Evolutionary conservation across 495 filamentous ascomycete species (phyloP), one percentile per base, ranked within the genome.

Genomic region (Hapsidospora chrysogenum): DNA sequence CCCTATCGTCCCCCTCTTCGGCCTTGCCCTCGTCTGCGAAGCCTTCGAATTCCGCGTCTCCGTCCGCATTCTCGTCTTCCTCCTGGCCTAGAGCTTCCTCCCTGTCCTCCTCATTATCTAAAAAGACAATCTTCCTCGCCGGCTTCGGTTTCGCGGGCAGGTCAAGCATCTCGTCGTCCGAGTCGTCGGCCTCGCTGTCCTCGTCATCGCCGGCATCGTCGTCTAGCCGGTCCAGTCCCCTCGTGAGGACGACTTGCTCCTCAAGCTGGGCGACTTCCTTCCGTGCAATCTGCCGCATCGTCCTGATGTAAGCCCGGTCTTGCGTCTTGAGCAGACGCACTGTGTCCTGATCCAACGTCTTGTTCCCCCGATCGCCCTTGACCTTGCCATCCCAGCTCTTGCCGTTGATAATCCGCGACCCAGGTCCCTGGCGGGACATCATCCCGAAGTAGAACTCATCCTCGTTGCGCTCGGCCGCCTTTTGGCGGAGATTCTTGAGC

Each of bases 391-490:
- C 61, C 43, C 54, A 60, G 19, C 44, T 50, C 41, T 57, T 53
- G 25, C 58, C 58, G 2, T 49, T 51, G 23, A 60, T 65, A 14
- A 50, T 27, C 13, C 33, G 29, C 10, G 56, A 50, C 8, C 56
- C 39, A 6, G 56, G 56, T 13, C 64, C 63, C 20, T 51, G 46
- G 21, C 64, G 62, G 33, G 61, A 68, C 54, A 92, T 69, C 89
- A 97, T 97, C 17, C 76, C 79, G 49, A 83, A 94, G 58, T 81
- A 76, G 63, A 96, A 97, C 56, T 94, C 85, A 72, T 97, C 89
- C 27, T 86, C 84, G 54, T 97, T 96, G 42, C 83, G 77, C 28
- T 89, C 74, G 37, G 70, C 65, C 16, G 78, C 87, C 58, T 93
- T 94, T 40, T 77, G 66, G 43, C 75, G 68, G 13, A 97, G 73